phyloP scores from a whole-genome alignment of 331 rosid genomes.

The Pyracantha coccinea region DNA sequence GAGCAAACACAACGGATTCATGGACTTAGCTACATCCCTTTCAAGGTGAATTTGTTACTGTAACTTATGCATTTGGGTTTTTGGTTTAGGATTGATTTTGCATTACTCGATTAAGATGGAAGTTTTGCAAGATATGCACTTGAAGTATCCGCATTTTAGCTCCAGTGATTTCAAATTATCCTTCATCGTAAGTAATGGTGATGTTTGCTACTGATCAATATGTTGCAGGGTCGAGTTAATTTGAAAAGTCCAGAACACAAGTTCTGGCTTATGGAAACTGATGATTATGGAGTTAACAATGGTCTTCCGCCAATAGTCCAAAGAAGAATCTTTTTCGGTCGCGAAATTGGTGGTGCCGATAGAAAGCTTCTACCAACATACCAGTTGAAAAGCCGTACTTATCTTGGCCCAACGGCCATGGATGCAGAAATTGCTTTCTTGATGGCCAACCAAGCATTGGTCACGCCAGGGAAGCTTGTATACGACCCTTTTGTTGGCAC shows the following conservation, averaged over 20 bases:
- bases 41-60: constrained; percentile 41
- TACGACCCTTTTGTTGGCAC: constrained; percentile 95
- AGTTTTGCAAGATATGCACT: not conserved
- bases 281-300: constrained; percentile 63
- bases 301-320: constrained; percentile 82
- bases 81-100: not conserved
- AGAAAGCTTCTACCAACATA: constrained; percentile 89
- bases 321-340: constrained; percentile 80
- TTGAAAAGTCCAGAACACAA: constrained; percentile 79
- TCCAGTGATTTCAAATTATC: not conserved
- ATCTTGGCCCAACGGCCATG: constrained; percentile 99
- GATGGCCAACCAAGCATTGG: constrained; percentile 94
- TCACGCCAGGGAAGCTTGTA: constrained; percentile 67
- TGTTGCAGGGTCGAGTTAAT: constrained; percentile 68
- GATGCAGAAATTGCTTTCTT: constrained; percentile 96
- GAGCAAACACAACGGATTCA: constrained; percentile 69
- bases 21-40: constrained; percentile 66
- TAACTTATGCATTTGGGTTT: not conserved
- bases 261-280: constrained; percentile 83
- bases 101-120: not conserved
- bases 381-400: constrained; percentile 82
- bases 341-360: constrained; percentile 83
- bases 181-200: not conserved
- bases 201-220: constrained; percentile 2
- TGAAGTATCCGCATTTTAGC: not conserved